Evolutionary conservation across 768 basidiomycete species (phyloP), one percentile per base, ranked within the genome.

Genomic region (Russula abietina): DNA sequence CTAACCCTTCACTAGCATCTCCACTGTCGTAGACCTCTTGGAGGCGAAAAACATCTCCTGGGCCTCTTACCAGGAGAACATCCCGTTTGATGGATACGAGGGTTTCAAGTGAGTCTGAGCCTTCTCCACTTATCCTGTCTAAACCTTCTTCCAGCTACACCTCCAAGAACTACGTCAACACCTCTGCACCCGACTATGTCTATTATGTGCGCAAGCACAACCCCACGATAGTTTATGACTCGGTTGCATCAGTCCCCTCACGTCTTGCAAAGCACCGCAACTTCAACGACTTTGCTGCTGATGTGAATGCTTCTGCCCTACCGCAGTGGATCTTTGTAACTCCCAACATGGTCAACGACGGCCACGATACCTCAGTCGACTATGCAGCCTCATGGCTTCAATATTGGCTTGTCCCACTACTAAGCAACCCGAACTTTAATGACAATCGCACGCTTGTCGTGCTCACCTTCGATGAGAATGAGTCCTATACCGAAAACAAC

Each of bases 271-370:
- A 78, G 22, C 76, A 80, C 55, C 77, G 85, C 38, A 86, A 83
- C 70, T 86, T 85, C 69, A 86, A 85, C 60, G 77, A 86, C 69
- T 84, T 87, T 65, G 79, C 81, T 10, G 72, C 75, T 30, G 86
- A 87, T 65, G 71, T 85, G 17, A 76, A 76, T 26, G 77, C 78
- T 10, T 71, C 78, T 50, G 74, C 73, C 2, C 70, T 87, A 48
- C 79, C 84, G 12, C 84, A 86, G 59, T 87, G 84, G 82, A 65
- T 76, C 10, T 86, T 83, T 65, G 75, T 87, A 57, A 86, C 86
- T 1, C 86, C 86, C 14, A 87, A 87, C 70, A 73, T 68, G 55
- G 76, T 77, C 54, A 79, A 86, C 68, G 85, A 85, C 65, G 84
- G 74, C 1, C 86, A 85, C 62, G 84, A 87, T 70, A 86, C 85